A percentile compares a stretch with the other conserved stretches of the same genome.
These are phyloP conservation scores for Acer yangbiense DNA, from an alignment of 345 rosid genomes.

Conservation along the genomic window DNA sequence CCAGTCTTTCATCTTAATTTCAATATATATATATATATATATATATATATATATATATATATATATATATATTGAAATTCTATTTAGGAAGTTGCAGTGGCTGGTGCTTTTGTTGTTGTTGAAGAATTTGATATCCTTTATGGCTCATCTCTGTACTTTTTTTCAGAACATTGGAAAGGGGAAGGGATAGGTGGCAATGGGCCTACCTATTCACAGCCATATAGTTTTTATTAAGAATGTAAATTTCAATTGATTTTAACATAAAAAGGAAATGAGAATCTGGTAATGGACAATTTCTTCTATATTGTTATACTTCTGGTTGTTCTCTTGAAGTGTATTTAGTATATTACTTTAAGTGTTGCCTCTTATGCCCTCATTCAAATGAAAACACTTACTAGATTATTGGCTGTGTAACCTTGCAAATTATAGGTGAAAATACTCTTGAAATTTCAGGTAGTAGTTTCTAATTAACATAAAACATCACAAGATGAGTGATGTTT, in stretches of 20 bases:
- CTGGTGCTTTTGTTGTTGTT: conserved; percentile 1
- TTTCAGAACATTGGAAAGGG: neutral
- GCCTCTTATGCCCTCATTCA: neutral
- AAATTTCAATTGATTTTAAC: neutral
- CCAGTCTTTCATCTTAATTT: neutral
- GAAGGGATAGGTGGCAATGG: neutral
- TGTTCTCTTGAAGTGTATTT: too few relatives aligned
- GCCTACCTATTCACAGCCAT: neutral
- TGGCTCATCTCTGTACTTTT: neutral
- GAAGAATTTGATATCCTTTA: neutral
- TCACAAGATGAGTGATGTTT: neutral
- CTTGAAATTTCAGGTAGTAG: neutral
- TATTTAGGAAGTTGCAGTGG: neutral
- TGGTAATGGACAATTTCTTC: neutral
- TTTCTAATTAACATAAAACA: neutral
- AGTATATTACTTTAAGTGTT: too few relatives aligned
- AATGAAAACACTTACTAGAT: neutral
- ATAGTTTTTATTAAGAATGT: neutral
- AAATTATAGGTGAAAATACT: neutral
- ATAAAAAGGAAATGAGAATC: neutral
- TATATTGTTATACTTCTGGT: neutral
- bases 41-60: too few relatives aligned
- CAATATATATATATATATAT: neutral
- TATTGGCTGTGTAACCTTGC: neutral
- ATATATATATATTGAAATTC: neutral